Conservation (phyloP, 148 eudicot species). For the Amaranthus hypochondriacus region DNA sequence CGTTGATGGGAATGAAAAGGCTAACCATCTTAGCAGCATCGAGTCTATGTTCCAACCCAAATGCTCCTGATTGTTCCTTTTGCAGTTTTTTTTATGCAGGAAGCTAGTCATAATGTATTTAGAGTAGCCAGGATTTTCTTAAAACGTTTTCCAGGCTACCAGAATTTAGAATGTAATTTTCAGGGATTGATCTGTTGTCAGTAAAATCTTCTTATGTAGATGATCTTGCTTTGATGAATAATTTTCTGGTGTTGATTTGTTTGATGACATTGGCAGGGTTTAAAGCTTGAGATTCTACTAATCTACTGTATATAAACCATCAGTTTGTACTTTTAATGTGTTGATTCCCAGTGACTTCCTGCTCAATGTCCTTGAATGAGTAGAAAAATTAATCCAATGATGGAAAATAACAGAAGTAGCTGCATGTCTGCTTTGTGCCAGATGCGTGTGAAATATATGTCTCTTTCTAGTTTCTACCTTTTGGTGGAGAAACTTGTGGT, state of each 20-base stretch:
- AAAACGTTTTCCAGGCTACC: slow-evolving; percentile 23
- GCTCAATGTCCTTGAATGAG: slow-evolving; percentile 11
- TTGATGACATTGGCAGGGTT: slow-evolving; percentile 21
- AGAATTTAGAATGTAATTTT: slow-evolving; percentile 31
- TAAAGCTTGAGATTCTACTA: slow-evolving; percentile 9
- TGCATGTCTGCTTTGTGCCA: background rate
- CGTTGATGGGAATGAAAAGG: slow-evolving; percentile 49
- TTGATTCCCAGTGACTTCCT: background rate
- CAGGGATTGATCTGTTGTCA: slow-evolving; percentile 28
- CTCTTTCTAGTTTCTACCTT: background rate
- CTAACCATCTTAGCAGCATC: slow-evolving; percentile 36
- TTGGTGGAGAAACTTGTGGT: background rate
- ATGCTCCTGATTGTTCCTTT: slow-evolving; percentile 14
- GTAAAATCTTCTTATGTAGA: slow-evolving; percentile 24
- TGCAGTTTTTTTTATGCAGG: slow-evolving; percentile 30
- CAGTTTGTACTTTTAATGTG: slow-evolving; percentile 6
- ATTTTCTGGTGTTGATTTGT: slow-evolving; percentile 26
- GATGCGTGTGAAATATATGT: background rate
- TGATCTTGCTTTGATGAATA: slow-evolving; percentile 29
- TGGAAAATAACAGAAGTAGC: background rate
- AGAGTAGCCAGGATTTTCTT: slow-evolving; percentile 29
- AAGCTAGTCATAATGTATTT: slow-evolving; percentile 35
- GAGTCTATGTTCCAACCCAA: slow-evolving; percentile 14
- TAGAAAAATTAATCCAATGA: background rate
- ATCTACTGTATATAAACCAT: slow-evolving; percentile 17